Conservation (phyloP, 2,329 filamentous ascomycete genomes). For the Aspergillus flavus region DNA sequence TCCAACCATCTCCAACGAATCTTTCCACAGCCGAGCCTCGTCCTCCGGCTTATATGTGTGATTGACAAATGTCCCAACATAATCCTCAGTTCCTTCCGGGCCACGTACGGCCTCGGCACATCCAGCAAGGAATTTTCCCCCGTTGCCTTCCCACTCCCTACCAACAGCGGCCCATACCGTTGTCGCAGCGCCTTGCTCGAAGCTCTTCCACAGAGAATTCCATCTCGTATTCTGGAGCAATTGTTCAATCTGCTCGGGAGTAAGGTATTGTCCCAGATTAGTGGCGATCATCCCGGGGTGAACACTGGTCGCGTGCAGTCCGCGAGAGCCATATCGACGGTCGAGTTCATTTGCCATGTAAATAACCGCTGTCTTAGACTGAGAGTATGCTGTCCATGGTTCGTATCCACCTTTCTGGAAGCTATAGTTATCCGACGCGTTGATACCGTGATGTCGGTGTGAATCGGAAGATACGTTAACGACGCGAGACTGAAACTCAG, state of each 20-base stretch:
- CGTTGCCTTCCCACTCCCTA: conserved; percentile 33
- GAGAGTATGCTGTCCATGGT: conserved; percentile 47
- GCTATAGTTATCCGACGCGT: conserved; percentile 42
- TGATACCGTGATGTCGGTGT: conserved; percentile 41
- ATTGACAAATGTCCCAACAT: conserved; percentile 17
- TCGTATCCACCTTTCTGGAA: conserved; percentile 39
- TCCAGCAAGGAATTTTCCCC: conserved; percentile 39
- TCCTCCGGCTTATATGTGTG: conserved; percentile 30
- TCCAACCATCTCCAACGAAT: conserved; percentile 29
- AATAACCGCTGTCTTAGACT: conserved; percentile 56
- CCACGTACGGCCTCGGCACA: conserved; percentile 24
- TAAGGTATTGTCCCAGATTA: conserved; percentile 7
- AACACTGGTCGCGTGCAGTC: conserved; percentile 49
- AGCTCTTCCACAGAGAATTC: conserved; percentile 30
- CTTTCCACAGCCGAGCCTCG: conserved; percentile 36
- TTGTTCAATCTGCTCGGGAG: conserved; percentile 5
- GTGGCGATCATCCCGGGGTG: conserved; percentile 46
- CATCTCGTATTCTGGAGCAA: conserved; percentile 17
- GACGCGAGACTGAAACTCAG: conserved; percentile 50
- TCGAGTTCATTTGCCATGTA: conserved; percentile 57
- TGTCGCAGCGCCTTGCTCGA: conserved; percentile 45
- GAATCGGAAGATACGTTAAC: conserved; percentile 49
- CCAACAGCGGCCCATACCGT: conserved; percentile 40
- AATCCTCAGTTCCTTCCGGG: conserved; percentile 14
- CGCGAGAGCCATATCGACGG: conserved; percentile 47